Percentiles rank a stretch among this genome's conserved stretches.
phyloP scores from a whole-genome alignment of 2,329 filamentous ascomycete species.

The Ceratocystiopsis brevicomis region DNA sequence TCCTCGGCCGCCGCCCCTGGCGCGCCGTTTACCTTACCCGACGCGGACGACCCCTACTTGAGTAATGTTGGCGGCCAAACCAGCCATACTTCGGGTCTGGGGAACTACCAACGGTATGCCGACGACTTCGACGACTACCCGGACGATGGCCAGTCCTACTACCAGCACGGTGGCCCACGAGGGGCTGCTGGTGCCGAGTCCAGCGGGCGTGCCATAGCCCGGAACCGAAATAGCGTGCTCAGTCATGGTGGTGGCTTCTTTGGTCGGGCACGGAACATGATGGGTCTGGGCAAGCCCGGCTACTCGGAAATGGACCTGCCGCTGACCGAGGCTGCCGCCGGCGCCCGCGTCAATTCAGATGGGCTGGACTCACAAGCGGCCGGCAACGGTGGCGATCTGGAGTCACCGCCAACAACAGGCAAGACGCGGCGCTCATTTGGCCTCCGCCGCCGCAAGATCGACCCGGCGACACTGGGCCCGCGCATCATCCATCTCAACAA shows the following conservation, averaged over 20 bases:
- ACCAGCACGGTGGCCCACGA: conserved; percentile 52
- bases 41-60: conserved; percentile 24
- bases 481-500: conserved; percentile 94
- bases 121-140: conserved; percentile 67
- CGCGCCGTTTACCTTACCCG: conserved; percentile 9
- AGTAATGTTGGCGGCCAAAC: conserved; percentile 25
- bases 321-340: conserved; percentile 52
- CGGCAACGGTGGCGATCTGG: conserved; percentile 11
- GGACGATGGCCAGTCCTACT: conserved; percentile 63
- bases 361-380: not conserved
- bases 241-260: conserved; percentile 72
- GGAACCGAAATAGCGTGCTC: conserved; percentile 76
- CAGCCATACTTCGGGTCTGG: conserved; percentile 62
- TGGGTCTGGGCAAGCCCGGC: conserved; percentile 60
- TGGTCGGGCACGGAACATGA: conserved; percentile 71
- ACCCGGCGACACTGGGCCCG: conserved; percentile 80
- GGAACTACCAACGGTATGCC: conserved; percentile 84
- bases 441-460: conserved; percentile 65
- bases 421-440: conserved; percentile 49
- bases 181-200: conserved; percentile 29
- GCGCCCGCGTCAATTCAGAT: conserved; percentile 10
- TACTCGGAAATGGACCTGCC: conserved; percentile 99
- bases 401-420: conserved; percentile 15
- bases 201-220: conserved; percentile 33
- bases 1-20: conserved; percentile 6